A percentile compares a stretch with the other conserved stretches of the same genome.
phyloP scores from a whole-genome alignment of 2,329 filamentous ascomycete species.

The Ophiostoma sp. region DNA sequence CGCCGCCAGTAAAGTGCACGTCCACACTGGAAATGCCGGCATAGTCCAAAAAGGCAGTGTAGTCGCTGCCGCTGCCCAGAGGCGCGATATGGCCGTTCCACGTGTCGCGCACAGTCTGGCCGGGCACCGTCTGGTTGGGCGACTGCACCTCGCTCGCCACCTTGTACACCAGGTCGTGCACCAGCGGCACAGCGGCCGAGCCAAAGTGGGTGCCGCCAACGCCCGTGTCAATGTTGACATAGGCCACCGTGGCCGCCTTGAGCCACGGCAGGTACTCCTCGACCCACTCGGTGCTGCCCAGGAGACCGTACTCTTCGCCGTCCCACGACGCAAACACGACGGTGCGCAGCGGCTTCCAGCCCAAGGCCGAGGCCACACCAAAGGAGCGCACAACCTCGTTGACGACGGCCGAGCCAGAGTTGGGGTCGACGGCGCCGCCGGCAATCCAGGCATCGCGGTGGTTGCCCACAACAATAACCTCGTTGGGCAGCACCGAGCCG shows the following conservation, averaged over 20 bases:
- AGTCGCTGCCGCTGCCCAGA: conserved; percentile 69
- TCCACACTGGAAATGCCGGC: conserved; percentile 63
- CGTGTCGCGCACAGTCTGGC: conserved; percentile 63
- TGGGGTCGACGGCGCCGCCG: conserved; percentile 77
- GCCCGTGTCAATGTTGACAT: conserved; percentile 80
- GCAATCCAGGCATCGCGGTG: conserved; percentile 68
- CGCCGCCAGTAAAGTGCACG: conserved; percentile 50
- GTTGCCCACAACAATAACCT: conserved; percentile 82
- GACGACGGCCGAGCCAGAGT: conserved; percentile 72
- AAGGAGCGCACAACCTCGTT: conserved; percentile 74
- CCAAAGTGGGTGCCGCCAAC: conserved; percentile 59
- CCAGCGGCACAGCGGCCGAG: conserved; percentile 64
- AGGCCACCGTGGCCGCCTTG: conserved; percentile 65
- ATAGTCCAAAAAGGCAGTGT: conserved; percentile 69
- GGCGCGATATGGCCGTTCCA: conserved; percentile 59
- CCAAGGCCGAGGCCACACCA: conserved; percentile 60
- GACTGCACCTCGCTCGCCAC: conserved; percentile 59
- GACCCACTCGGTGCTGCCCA: conserved; percentile 90
- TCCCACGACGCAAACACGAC: conserved; percentile 86
- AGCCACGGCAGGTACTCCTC: conserved; percentile 86
- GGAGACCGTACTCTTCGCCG: conserved; percentile 76
- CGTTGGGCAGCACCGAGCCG: conserved; percentile 67
- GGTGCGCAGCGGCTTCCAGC: conserved; percentile 82
- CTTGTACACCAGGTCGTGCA: conserved; percentile 67
- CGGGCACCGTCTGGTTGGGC: conserved; percentile 67